phyloP scores from a whole-genome alignment of 306 rosid genomes.

The Pueraria montana region DNA sequence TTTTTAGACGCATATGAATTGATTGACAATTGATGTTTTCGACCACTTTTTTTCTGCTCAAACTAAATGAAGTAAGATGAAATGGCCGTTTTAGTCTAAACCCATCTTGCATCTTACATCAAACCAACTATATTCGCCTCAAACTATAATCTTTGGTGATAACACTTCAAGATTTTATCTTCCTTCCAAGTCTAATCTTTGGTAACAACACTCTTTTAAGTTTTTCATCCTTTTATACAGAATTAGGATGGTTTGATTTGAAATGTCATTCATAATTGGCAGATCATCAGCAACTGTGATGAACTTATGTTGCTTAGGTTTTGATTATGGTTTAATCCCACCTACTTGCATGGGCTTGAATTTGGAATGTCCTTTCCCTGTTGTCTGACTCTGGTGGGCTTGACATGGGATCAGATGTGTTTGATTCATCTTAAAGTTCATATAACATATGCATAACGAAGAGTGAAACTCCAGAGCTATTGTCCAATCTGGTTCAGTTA shows the following conservation, averaged over 20 bases:
- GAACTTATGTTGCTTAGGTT: conserved; percentile 14
- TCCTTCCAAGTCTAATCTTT: not conserved
- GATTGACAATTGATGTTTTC: conserved; percentile 20
- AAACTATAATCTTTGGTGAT: conserved; percentile 3
- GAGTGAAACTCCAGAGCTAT: conserved; percentile 12
- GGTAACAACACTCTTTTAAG: not conserved
- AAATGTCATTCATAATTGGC: conserved; percentile 18
- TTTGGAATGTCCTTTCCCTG: conserved; percentile 28
- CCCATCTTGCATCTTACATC: not conserved
- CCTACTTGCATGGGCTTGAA: conserved; percentile 24
- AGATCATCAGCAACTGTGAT: conserved; percentile 10
- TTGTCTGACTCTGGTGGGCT: not conserved
- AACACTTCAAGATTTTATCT: conserved; percentile 23
- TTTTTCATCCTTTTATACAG: not conserved
- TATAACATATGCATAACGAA: not conserved
- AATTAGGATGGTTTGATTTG: conserved; percentile 25
- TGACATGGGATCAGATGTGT: not conserved
- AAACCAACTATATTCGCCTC: not conserved
- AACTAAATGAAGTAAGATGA: conserved; percentile 22
- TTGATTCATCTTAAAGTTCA: conserved; percentile 36
- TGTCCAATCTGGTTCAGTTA: conserved; percentile 14
- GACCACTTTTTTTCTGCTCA: conserved; percentile 4
- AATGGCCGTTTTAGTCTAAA: conserved; percentile 6
- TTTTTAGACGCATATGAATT: conserved; percentile 28
- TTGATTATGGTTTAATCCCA: not conserved